Evolutionary conservation across 192 early-diverging fungal genomes (phyloP).

Genomic region (Coemansia sp.): DNA sequence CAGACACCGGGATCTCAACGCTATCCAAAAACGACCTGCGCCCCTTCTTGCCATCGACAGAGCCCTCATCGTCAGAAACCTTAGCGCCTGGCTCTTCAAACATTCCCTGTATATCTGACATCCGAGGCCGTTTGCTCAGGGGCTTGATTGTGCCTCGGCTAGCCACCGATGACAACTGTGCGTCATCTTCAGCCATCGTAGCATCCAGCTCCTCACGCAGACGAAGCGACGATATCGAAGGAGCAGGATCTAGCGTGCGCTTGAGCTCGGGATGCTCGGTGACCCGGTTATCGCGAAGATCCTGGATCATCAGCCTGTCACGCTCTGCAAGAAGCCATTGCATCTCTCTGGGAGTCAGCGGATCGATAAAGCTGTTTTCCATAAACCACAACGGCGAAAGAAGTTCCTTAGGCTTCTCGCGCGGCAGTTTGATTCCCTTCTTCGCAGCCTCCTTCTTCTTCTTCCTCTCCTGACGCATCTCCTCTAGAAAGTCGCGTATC

Average conservation of each 20-base stretch:
- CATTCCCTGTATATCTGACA: background rate
- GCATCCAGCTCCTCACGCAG: constrained; percentile 43
- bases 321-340: constrained; percentile 33
- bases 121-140: constrained; percentile 29
- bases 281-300: constrained; percentile 9
- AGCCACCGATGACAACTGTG: background rate
- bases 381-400: constrained; percentile 39
- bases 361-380: constrained; percentile 32
- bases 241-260: constrained; percentile 29
- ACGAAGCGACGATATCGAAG: constrained; percentile 35
- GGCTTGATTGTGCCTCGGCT: constrained; percentile 43
- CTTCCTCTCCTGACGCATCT: constrained; percentile 33
- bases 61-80: constrained; percentile 6
- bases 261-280: constrained; percentile 40
- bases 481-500: constrained; percentile 44
- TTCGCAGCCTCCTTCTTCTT: constrained; percentile 33
- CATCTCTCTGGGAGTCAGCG: constrained; percentile 26
- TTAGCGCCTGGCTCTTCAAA: background rate
- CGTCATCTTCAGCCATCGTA: constrained; percentile 9
- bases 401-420: constrained; percentile 4
- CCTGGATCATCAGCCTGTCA: constrained; percentile 27
- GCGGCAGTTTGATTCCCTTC: constrained; percentile 23
- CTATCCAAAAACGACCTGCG: constrained; percentile 44
- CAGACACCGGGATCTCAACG: constrained; percentile 34
- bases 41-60: constrained; percentile 2